Percentiles rank a stretch among this genome's conserved stretches.
Conservation (phyloP, 306 rosid genomes). For the Castanospermum australe region DNA sequence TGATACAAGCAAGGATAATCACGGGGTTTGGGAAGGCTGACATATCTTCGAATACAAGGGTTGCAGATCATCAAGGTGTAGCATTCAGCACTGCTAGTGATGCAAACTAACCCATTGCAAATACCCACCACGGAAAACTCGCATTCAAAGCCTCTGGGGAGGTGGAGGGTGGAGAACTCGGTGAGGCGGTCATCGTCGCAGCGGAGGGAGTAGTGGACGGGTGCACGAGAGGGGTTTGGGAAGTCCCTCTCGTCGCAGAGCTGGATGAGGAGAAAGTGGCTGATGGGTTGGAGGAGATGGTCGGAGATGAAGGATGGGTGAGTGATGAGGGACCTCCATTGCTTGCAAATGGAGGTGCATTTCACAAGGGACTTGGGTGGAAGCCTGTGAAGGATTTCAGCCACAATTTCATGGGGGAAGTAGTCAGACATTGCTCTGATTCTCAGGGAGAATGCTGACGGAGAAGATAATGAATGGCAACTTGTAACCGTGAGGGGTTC, state of each 20-base stretch:
- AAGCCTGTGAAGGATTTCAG: background rate
- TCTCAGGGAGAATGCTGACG: too few relatives aligned
- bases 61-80: conserved; percentile 5
- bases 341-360: conserved; percentile 20
- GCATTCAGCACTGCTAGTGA: background rate
- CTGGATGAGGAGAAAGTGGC: background rate
- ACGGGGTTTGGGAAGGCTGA: conserved; percentile 17
- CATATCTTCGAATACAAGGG: conserved; percentile 22
- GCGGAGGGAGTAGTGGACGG: background rate
- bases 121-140: background rate
- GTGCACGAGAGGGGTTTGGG: background rate
- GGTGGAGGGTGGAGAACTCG: background rate
- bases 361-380: conserved; percentile 1
- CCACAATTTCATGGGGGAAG: background rate
- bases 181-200: background rate
- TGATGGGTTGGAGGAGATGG: background rate
- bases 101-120: conserved; percentile 27
- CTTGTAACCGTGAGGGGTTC: too few relatives aligned
- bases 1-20: background rate
- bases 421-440: conserved; percentile 1
- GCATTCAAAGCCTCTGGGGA: background rate
- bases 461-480: too few relatives aligned
- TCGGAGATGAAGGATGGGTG: conserved; percentile 18
- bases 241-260: background rate
- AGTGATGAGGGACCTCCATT: conserved; percentile 21